A percentile compares a stretch with the other conserved stretches of the same genome.
Evolutionary conservation across 345 rosid genomes (phyloP).

Genomic region (Salix brachista): DNA sequence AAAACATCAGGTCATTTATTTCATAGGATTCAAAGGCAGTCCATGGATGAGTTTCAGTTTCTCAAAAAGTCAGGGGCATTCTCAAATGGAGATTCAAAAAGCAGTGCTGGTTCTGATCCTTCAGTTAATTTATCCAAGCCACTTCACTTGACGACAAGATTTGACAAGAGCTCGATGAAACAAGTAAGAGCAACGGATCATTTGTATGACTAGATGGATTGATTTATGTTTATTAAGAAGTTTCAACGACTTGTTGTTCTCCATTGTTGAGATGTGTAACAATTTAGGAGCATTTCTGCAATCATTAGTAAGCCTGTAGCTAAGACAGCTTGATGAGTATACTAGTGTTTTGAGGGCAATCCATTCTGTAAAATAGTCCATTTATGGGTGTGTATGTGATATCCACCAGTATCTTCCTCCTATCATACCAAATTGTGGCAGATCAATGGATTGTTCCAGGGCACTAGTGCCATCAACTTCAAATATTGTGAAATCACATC

Average conservation of each 20-base stretch:
- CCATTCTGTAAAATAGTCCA: conserved; percentile 8
- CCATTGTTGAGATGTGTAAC: conserved; percentile 13
- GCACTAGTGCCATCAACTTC: background rate
- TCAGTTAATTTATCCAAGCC: conserved; percentile 16
- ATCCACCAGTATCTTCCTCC: background rate
- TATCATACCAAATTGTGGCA: background rate
- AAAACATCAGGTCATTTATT: conserved; percentile 28
- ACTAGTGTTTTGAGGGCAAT: background rate
- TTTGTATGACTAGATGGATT: conserved; percentile 23
- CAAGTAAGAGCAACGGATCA: conserved; percentile 9
- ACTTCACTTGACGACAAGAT: conserved; percentile 20
- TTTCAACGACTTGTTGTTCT: conserved; percentile 66
- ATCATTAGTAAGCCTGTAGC: conserved; percentile 4
- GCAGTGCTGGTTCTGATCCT: conserved; percentile 24
- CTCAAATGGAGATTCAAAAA: conserved; percentile 17
- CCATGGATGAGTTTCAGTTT: conserved; percentile 93
- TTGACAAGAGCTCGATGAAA: conserved; percentile 17
- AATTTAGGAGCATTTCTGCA: background rate
- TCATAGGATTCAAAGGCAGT: conserved; percentile 56
- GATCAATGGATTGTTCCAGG: background rate
- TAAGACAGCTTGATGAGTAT: background rate
- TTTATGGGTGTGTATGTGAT: background rate
- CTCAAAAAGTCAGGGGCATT: conserved; percentile 45
- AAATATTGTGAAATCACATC: background rate
- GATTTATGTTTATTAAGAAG: conserved; percentile 6